phyloP scores from a whole-genome alignment of 1,284 basidiomycete genomes.

The Puccinia horiana region DNA sequence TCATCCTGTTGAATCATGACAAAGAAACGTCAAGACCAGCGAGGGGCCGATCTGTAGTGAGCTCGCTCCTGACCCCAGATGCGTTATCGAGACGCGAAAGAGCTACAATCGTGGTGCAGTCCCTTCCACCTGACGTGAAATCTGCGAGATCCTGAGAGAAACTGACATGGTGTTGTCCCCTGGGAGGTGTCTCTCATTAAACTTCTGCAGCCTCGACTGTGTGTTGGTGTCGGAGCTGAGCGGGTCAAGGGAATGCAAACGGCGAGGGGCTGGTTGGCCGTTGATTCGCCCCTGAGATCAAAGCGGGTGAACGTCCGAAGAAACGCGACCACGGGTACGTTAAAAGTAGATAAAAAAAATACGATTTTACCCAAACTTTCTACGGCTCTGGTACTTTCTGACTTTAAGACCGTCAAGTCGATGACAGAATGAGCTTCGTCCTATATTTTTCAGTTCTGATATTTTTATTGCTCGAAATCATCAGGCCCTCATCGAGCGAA shows the following conservation, averaged over 20 bases:
- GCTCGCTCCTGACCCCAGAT: background rate
- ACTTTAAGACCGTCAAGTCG: background rate
- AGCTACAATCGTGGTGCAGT: background rate
- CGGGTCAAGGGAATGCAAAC: background rate
- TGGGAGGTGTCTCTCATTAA: background rate
- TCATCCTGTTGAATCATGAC: too few relatives aligned
- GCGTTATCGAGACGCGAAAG: background rate
- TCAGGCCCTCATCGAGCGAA: background rate
- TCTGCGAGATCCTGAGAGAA: background rate
- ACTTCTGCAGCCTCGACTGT: background rate
- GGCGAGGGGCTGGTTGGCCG: slow-evolving; percentile 6
- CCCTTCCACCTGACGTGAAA: background rate
- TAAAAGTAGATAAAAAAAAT: background rate
- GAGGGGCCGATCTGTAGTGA: background rate
- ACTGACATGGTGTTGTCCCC: background rate
- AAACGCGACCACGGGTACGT: background rate
- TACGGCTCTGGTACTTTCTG: background rate
- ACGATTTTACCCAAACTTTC: background rate
- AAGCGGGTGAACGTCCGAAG: background rate
- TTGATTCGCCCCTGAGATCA: background rate
- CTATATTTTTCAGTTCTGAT: background rate
- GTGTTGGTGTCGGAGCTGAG: background rate
- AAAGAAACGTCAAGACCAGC: background rate
- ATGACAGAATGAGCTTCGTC: background rate
- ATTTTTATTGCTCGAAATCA: background rate